A percentile compares a stretch with the other conserved stretches of the same genome.
Evolutionary conservation across 371 early-diverging fungal genomes (phyloP).

Genomic region (Parasitella parasitica): DNA sequence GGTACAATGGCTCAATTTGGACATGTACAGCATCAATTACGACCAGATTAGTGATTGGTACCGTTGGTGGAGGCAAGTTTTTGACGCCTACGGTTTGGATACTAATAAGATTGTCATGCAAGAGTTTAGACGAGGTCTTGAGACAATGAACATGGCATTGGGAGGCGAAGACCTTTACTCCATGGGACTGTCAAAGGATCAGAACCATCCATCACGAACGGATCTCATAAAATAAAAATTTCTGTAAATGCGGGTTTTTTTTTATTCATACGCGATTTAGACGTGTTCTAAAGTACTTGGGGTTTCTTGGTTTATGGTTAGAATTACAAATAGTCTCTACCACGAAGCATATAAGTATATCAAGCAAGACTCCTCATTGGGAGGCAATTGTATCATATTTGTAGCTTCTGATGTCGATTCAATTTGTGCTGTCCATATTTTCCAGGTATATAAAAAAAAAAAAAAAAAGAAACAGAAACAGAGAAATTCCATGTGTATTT

Average conservation of each 20-base stretch:
- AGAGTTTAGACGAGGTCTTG: slow-evolving; percentile 67
- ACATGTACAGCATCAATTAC: slow-evolving; percentile 40
- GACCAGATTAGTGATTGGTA: slow-evolving; percentile 81
- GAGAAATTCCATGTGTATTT: neutral
- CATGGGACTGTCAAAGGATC: slow-evolving; percentile 12
- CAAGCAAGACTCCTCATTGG: slow-evolving; percentile 33
- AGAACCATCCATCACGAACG: slow-evolving; percentile 1
- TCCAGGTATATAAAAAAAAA: slow-evolving; percentile 53
- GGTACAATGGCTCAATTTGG: slow-evolving; percentile 24
- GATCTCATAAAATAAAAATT: neutral
- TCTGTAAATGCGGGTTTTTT: neutral
- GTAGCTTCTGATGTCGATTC: slow-evolving; percentile 85
- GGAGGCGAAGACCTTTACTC: slow-evolving; percentile 18
- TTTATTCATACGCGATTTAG: neutral
- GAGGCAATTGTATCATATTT: slow-evolving; percentile 65
- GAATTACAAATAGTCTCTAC: slow-evolving; percentile 35
- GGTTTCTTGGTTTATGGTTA: slow-evolving; percentile 34
- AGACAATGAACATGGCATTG: slow-evolving; percentile 61
- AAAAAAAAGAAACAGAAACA: no score
- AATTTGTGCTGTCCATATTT: slow-evolving; percentile 81
- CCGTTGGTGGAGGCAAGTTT: slow-evolving; percentile 69
- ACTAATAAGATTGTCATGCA: slow-evolving; percentile 45
- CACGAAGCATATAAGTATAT: slow-evolving; percentile 53
- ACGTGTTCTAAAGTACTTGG: neutral
- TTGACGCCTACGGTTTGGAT: slow-evolving; percentile 47